These are phyloP conservation scores for Leccinum huronense DNA, from an alignment of 1,284 basidiomycete genomes.

Conservation along the genomic window DNA sequence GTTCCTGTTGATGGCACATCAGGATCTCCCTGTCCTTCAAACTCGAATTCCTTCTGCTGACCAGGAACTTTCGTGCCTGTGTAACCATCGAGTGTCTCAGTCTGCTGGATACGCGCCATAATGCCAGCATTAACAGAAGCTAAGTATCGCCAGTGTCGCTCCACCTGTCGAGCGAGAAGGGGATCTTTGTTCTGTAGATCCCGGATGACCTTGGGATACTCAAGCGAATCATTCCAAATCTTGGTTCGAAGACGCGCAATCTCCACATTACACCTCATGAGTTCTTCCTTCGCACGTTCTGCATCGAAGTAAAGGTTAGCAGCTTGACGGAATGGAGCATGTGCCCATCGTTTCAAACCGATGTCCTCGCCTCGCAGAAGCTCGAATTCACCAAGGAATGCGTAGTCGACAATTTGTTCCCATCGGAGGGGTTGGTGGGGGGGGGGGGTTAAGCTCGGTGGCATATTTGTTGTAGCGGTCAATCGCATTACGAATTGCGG, in stretches of 20 bases:
- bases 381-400: not conserved
- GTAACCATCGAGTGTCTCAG: not conserved
- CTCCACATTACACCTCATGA: not conserved
- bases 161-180: not conserved
- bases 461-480: not conserved
- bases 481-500: not conserved
- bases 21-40: too few species aligned
- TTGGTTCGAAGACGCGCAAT: not conserved
- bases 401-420: not conserved
- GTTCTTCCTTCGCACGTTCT: not conserved
- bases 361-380: not conserved
- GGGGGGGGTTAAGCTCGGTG: not conserved
- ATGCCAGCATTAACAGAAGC: not conserved
- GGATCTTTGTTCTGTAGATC: not conserved
- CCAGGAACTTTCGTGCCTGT: not conserved
- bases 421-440: not conserved
- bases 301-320: not conserved
- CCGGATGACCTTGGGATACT: not conserved
- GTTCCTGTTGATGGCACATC: too few species aligned
- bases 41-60: not conserved
- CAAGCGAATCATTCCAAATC: not conserved
- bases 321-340: not conserved
- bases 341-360: not conserved
- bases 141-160: not conserved
- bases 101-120: not conserved